Conservation (phyloP, 805 yeast species). For the Myxozyma udenii region DNA sequence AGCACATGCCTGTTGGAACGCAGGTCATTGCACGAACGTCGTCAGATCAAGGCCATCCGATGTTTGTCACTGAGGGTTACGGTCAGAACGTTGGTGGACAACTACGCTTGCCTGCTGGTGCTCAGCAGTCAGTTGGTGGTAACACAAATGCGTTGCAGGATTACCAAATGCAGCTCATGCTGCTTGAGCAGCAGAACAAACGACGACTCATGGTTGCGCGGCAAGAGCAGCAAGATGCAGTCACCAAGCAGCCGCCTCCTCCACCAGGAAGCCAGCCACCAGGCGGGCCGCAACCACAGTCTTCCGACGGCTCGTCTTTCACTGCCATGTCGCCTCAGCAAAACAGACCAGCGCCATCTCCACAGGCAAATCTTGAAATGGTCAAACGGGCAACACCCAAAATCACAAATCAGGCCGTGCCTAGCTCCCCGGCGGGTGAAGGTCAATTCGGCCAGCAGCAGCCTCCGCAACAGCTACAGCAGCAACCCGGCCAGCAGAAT, state of each 20-base stretch:
- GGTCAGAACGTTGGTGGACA: constrained; percentile 31
- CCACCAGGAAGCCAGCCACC: constrained; percentile 3
- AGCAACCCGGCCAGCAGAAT: constrained; percentile 5
- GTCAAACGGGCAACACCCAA: constrained; percentile 35
- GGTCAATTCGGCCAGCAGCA: constrained; percentile 17
- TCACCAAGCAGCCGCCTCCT: constrained; percentile 15
- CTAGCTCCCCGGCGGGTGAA: constrained; percentile 33
- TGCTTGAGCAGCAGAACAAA: constrained; percentile 73
- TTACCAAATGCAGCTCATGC: constrained; percentile 73
- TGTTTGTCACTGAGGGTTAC: constrained; percentile 25
- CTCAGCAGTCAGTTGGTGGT: constrained; percentile 21
- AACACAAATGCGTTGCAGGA: constrained; percentile 60
- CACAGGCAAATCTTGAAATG: constrained; percentile 28
- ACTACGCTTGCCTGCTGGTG: constrained; percentile 20
- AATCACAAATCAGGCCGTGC: constrained; percentile 31
- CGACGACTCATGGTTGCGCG: constrained; percentile 50
- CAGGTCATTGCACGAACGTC: constrained; percentile 21
- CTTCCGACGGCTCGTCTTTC: constrained; percentile 40
- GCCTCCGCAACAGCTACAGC: constrained; percentile 3
- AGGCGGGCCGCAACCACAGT: constrained; percentile 39
- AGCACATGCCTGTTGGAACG: constrained; percentile 18
- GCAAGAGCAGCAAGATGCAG: constrained; percentile 38
- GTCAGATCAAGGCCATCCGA: constrained; percentile 22
- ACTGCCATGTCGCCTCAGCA: constrained; percentile 22
- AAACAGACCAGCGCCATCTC: constrained; percentile 18